These are phyloP conservation scores for Alternaria brassicae DNA, from an alignment of 2,329 filamentous ascomycete genomes.

Conservation along the genomic window DNA sequence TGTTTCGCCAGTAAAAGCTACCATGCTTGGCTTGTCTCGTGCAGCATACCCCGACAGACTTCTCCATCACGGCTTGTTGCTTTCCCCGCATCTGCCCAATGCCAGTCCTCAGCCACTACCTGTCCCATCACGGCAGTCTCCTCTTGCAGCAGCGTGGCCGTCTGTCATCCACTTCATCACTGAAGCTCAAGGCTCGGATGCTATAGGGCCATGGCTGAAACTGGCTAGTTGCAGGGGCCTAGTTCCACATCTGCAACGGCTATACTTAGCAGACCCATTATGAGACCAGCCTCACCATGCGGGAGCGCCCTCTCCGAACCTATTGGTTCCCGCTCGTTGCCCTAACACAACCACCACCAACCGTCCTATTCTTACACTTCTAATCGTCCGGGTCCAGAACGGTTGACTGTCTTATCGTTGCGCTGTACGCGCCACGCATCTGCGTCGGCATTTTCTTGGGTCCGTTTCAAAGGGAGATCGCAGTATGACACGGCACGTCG, in stretches of 20 bases:
- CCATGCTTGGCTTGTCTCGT: not conserved
- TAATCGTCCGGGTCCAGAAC: not conserved
- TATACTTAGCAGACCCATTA: constrained; percentile 44
- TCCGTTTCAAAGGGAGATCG: not conserved
- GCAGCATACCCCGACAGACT: not conserved
- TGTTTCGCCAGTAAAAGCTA: constrained; percentile 18
- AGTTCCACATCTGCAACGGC: constrained; percentile 47
- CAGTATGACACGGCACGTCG: not conserved
- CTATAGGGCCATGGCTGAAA: constrained; percentile 45
- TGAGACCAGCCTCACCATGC: constrained; percentile 29
- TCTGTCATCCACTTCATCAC: constrained; percentile 10
- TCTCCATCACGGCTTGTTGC: not conserved
- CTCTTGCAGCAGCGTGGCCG: not conserved
- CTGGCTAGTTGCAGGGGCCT: constrained; percentile 37
- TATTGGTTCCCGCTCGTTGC: constrained; percentile 31
- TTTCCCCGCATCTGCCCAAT: constrained; percentile 6
- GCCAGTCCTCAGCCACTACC: not conserved
- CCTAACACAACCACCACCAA: constrained; percentile 13
- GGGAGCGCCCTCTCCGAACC: constrained; percentile 32
- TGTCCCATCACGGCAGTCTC: not conserved
- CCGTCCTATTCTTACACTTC: constrained; percentile 1
- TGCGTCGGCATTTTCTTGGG: not conserved
- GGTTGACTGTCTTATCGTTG: constrained; percentile 5
- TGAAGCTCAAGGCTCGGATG: constrained; percentile 24
- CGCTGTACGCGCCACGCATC: constrained; percentile 4